phyloP scores from a whole-genome alignment of 768 basidiomycete species.

The Boletus vinaceobasis region DNA sequence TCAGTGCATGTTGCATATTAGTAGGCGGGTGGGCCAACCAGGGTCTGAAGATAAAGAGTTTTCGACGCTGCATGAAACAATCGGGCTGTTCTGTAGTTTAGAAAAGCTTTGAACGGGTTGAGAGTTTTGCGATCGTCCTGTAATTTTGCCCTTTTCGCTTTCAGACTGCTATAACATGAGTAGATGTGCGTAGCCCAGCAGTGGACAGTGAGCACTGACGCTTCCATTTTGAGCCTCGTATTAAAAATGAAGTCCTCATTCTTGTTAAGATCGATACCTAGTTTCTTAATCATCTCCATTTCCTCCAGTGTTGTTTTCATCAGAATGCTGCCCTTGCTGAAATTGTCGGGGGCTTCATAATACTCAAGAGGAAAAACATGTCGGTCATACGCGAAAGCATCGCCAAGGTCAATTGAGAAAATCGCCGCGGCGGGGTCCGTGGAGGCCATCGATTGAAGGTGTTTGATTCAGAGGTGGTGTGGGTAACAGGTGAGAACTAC shows the following conservation, averaged over 20 bases:
- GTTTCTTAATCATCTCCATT: background rate
- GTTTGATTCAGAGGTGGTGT: background rate
- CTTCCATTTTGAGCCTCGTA: background rate
- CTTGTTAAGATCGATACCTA: conserved; percentile 1
- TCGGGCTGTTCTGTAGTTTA: background rate
- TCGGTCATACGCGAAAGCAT: background rate
- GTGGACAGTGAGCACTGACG: background rate
- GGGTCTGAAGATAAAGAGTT: background rate
- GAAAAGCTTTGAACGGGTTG: background rate
- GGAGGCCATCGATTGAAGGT: background rate
- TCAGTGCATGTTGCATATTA: background rate
- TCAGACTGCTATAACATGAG: background rate
- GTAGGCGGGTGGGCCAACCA: background rate
- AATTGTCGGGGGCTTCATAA: background rate
- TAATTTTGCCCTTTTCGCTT: background rate
- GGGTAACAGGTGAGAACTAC: background rate
- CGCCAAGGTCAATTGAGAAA: background rate
- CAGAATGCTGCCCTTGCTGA: conserved; percentile 1
- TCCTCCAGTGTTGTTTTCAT: conserved; percentile 6
- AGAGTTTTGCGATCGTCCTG: background rate
- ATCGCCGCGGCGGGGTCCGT: background rate
- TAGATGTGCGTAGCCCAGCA: background rate
- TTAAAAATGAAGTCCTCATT: background rate
- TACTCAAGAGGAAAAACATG: conserved; percentile 5
- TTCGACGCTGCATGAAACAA: background rate